Evolutionary conservation across 306 rosid genomes (phyloP).

Genomic region (Acmispon strigosus): DNA sequence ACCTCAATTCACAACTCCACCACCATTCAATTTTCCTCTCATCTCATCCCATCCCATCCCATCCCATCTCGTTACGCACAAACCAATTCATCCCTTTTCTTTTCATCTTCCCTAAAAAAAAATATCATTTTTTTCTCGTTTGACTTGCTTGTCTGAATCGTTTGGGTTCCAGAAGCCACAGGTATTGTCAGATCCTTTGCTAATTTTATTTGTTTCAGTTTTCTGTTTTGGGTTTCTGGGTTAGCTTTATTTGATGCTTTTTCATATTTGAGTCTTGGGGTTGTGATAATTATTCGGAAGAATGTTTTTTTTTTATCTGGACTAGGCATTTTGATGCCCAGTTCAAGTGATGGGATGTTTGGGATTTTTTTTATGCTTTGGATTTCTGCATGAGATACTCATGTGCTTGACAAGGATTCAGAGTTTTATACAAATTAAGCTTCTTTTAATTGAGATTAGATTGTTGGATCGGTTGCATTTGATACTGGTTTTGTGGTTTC

Average conservation of each 20-base stretch:
- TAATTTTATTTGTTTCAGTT: neutral
- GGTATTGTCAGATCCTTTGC: constrained; percentile 33
- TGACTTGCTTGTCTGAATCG: constrained; percentile 13
- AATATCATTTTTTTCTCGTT: neutral
- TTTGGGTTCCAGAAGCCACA: constrained; percentile 9
- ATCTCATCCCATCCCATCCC: neutral
- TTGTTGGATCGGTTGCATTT: neutral
- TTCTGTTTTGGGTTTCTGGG: neutral
- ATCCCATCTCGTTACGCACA: neutral
- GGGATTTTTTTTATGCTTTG: neutral
- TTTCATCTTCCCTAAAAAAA: neutral
- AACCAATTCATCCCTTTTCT: neutral
- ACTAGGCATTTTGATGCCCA: neutral
- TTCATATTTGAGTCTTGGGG: constrained; percentile 4
- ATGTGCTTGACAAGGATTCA: neutral
- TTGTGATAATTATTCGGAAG: neutral
- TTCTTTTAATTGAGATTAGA: neutral
- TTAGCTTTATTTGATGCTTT: neutral
- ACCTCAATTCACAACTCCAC: neutral
- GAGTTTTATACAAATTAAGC: neutral
- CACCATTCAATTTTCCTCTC: neutral
- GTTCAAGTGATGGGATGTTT: neutral
- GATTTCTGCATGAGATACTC: neutral
- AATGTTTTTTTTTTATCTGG: constrained; percentile 4
- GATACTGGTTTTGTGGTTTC: constrained; percentile 4